phyloP scores from a whole-genome alignment of 75 land plant species.

The Cupressus sempervirens region DNA sequence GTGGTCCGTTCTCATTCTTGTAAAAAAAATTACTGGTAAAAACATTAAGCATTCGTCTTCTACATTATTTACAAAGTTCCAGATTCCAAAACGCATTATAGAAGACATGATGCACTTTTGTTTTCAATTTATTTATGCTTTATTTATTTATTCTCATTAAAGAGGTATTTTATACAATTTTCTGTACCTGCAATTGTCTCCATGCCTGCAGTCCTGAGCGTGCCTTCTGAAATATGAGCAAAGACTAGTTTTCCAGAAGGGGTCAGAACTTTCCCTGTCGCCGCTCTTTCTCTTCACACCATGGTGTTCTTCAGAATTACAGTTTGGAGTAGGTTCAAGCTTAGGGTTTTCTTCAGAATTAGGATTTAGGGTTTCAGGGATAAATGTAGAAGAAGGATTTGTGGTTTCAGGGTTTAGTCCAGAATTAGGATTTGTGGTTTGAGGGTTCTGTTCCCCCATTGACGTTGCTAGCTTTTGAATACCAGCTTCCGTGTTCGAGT shows the following conservation, averaged over 20 bases:
- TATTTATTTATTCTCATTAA: too few relatives aligned
- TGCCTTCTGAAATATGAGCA: conserved; percentile 75
- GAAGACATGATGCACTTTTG: too few relatives aligned
- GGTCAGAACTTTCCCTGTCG: conserved; percentile 5
- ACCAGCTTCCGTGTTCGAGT: not conserved
- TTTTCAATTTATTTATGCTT: too few relatives aligned
- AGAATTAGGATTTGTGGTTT: not conserved
- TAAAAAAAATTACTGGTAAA: too few relatives aligned
- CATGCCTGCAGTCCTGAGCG: conserved; percentile 60
- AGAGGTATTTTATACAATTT: not conserved
- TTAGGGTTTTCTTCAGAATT: not conserved
- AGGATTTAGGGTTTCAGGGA: not conserved
- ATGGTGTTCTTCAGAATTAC: not conserved
- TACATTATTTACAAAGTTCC: too few relatives aligned
- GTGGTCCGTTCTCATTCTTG: not conserved
- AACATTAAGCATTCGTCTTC: too few relatives aligned
- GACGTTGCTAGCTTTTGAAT: not conserved
- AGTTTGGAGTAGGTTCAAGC: not conserved
- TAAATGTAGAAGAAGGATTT: not conserved
- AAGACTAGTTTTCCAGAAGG: conserved; percentile 74
- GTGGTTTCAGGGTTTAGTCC: not conserved
- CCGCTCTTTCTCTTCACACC: conserved; percentile 1
- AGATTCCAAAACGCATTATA: too few relatives aligned
- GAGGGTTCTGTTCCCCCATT: not conserved
- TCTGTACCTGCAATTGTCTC: conserved; percentile 51